Evolutionary conservation across 2,329 filamentous ascomycete species (phyloP), one percentile per base, ranked within the genome.

Genomic region (Botryotinia globosa): DNA sequence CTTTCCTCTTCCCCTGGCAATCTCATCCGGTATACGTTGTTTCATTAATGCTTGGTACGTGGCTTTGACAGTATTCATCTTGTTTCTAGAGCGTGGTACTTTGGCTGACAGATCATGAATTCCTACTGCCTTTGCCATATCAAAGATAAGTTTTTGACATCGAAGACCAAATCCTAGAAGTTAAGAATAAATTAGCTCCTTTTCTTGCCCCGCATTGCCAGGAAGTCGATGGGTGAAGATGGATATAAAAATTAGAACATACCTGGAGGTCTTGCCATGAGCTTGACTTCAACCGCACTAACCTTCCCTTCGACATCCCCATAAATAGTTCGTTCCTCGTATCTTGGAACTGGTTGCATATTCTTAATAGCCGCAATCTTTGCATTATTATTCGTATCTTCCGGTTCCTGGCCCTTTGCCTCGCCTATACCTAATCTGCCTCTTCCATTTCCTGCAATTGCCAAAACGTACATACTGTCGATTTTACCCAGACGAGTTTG

Each of bases 401-500:
- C 83, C 1, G 85, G 79, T 82, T 98, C 94, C 42, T 90, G 89
- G 16, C 92, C 91, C 86, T 98, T 99, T 78, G 93, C 94, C 83
- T 95, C 92, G 72, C 96, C 96, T 74, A 98, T 87, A 18, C 96
- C 96, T 45, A 99, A 83, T 79, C 95, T 87, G 25, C 96, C 96
- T 77, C 96, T 88, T 73, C 89, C 88, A 83, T 98, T 97, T 69
- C 96, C 96, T 9, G 94, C 94, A 77, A 98, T 90, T 58, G 90
- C 90, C 74, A 98, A 84, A 78, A 89, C 86, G 79, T 95, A 97
- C 58, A 87, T 79, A 82, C 91, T 93, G 77, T 87, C 87, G 74
- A 99, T 91, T 87, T 98, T 99, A 81, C 96, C 96, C 83, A 99
- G 89, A 85, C 95, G 92, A 34, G 96, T 98, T 87, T 98, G 95